Conservation (phyloP, 805 yeast species). For the Saccharomycopsis sp. region DNA sequence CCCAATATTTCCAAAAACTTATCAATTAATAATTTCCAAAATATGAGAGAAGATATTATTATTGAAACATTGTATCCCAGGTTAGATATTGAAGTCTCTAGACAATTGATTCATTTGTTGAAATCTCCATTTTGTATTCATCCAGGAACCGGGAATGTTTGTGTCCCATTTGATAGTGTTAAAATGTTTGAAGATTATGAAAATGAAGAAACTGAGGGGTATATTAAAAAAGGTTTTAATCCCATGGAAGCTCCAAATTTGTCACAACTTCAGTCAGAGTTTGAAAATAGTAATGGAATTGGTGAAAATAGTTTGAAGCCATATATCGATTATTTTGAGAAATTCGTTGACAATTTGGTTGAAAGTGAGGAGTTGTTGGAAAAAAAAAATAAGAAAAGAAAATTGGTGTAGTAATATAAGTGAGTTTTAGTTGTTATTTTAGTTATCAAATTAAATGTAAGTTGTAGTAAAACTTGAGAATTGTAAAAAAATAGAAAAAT, state of each 20-base stretch:
- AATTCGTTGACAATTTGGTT: constrained; percentile 47
- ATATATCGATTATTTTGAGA: constrained; percentile 54
- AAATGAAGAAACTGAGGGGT: constrained; percentile 17
- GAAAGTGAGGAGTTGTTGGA: constrained; percentile 36
- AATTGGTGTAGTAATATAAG: too few species aligned
- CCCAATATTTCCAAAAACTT: constrained; percentile 20
- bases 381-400: constrained; percentile 25
- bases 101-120: constrained; percentile 79
- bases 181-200: constrained; percentile 14
- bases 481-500: too few species aligned
- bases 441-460: too few species aligned
- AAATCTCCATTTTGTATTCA: constrained; percentile 97
- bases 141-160: constrained; percentile 90
- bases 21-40: constrained; percentile 42
- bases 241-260: constrained; percentile 77
- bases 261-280: constrained; percentile 49
- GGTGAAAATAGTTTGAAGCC: constrained; percentile 42
- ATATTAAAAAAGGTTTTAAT: constrained; percentile 43
- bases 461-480: too few species aligned
- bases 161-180: constrained; percentile 71
- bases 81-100: constrained; percentile 86
- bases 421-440: too few species aligned
- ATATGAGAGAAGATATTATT: constrained; percentile 73
- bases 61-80: constrained; percentile 80
- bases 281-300: constrained; percentile 27